Evolutionary conservation across 108 stramenopile species (phyloP), one percentile per base, ranked within the genome.

Genomic region (Asterionellopsis glacialis): DNA sequence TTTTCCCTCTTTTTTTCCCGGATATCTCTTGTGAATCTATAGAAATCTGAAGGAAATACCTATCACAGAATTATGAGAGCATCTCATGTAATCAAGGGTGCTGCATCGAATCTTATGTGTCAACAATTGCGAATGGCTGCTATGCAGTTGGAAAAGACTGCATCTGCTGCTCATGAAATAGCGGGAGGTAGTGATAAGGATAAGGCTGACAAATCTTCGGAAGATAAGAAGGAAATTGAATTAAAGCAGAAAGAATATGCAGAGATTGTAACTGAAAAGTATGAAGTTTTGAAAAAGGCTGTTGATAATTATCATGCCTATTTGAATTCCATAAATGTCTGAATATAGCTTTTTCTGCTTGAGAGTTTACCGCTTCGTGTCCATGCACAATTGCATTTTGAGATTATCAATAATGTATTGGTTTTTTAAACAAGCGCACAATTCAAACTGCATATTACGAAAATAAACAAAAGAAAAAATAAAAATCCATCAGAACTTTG

Each of bases 81-180:
- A 9, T 76, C 88, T 11, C 95, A 96, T 63, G 89, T 93, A 15
- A 88, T 96, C 57, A 96, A 96, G 67, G 95, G 95, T 22, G 95
- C 95, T 12, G 83, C 93, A 9, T 85, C 91, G 47, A 96, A 96
- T 61, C 77, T 96, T 10, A 94, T 94, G 93, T 96, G 95, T 71
- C 61, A 73, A 51, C 72, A 90, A 55, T 70, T 95, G 25, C 63
- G 88, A 64, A 45, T 73, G 28, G 67, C 82, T 40, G 70, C 94
- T 19, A 69, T 77, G 47, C 64, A 67, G 51, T 52, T 95, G 66
- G 94, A 95, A 68, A 71, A 76, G 41, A 55, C 71, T 13, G 82
- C 90, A 21, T 59, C 67, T 4, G 48, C 10, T 9, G 82, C 79
- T 11, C 74, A 76, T 44, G 33, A 33, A 33, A 33, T 7, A 33